phyloP scores from a whole-genome alignment of 768 basidiomycete genomes.

The Serpula lacrymans region DNA sequence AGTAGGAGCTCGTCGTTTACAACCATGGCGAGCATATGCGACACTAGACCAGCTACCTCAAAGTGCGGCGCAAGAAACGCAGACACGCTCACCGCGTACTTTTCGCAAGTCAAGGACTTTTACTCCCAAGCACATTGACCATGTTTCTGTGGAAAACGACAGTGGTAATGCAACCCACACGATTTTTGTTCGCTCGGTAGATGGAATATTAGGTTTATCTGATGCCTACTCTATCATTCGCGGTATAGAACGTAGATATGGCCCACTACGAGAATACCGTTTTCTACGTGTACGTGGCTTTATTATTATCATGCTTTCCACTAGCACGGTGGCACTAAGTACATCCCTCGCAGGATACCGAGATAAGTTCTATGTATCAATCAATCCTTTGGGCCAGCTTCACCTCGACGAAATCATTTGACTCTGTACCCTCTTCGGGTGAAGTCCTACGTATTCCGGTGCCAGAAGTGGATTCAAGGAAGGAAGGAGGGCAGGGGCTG shows the following conservation, averaged over 20 bases:
- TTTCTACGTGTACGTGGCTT: constrained; percentile 37
- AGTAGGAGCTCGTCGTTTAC: constrained; percentile 6
- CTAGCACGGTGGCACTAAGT: no score
- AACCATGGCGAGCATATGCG: constrained; percentile 3
- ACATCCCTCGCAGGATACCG: constrained; percentile 39
- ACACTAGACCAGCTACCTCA: neutral
- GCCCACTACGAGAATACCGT: constrained; percentile 41
- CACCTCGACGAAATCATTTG: constrained; percentile 37
- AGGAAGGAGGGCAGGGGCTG: constrained; percentile 31
- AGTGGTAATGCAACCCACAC: constrained; percentile 22
- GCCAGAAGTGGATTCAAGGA: constrained; percentile 14
- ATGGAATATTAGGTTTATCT: constrained; percentile 39
- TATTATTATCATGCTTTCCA: neutral
- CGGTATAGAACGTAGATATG: constrained; percentile 54
- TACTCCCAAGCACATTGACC: no score
- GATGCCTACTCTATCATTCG: constrained; percentile 52
- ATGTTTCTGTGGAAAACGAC: constrained; percentile 21
- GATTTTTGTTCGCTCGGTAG: constrained; percentile 39
- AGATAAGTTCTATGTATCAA: constrained; percentile 42
- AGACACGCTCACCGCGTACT: no score
- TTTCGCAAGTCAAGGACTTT: no score
- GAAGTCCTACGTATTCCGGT: constrained; percentile 27
- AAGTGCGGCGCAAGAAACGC: neutral
- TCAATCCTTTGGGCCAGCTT: constrained; percentile 43
- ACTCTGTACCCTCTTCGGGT: constrained; percentile 31